Conservation (phyloP, 441 rosid species). For the Biscutella laevigata region DNA sequence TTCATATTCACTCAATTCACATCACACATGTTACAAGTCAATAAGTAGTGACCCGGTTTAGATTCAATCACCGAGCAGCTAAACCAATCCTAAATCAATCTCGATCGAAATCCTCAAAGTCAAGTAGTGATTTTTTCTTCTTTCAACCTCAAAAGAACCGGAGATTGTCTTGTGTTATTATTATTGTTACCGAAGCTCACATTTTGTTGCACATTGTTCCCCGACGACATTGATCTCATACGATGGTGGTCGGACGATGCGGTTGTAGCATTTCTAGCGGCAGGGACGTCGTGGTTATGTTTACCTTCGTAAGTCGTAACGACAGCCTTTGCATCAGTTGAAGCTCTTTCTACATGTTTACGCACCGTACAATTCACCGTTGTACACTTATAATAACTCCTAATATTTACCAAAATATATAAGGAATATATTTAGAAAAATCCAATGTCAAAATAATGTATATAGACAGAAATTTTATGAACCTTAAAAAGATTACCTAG, state of each 20-base stretch:
- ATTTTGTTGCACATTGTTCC: slow-evolving; percentile 38
- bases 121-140: slow-evolving; percentile 50
- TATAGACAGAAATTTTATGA: slow-evolving; percentile 12
- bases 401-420: slow-evolving; percentile 18
- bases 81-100: slow-evolving; percentile 13
- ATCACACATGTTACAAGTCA: slow-evolving; percentile 29
- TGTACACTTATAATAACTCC: slow-evolving; percentile 72
- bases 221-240: slow-evolving; percentile 38
- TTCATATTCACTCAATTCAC: slow-evolving; percentile 12
- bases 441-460: too few relatives aligned
- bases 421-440: not conserved
- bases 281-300: slow-evolving; percentile 53
- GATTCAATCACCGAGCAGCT: slow-evolving; percentile 6
- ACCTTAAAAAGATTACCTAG: slow-evolving; percentile 30
- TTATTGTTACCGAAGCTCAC: slow-evolving; percentile 40
- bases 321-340: slow-evolving; percentile 55
- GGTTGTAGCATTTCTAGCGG: slow-evolving; percentile 39
- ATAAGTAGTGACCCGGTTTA: slow-evolving; percentile 3
- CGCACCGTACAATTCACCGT: slow-evolving; percentile 48
- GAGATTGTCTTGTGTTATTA: slow-evolving; percentile 30
- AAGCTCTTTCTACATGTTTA: slow-evolving; percentile 66
- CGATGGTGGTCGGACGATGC: slow-evolving; percentile 25
- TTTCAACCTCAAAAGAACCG: slow-evolving; percentile 52
- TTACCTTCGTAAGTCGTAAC: slow-evolving; percentile 69
- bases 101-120: not conserved